Conservation (phyloP, 257 asterid genomes). For the Euphrasia confusa region DNA sequence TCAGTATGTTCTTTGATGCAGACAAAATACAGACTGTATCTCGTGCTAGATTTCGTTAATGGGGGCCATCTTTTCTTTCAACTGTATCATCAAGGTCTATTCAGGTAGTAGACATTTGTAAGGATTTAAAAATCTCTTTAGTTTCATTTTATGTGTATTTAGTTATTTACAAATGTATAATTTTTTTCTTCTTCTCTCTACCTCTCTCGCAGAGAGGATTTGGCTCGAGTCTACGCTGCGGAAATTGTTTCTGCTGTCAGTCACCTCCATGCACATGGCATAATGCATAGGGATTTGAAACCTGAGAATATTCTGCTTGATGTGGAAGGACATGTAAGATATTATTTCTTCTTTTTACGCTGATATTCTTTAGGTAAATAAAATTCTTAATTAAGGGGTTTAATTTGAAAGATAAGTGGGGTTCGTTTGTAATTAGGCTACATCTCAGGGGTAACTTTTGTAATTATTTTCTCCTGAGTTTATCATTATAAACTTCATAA, state of each 20-base stretch:
- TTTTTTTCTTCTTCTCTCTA: background rate
- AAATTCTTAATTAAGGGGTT: too few relatives aligned
- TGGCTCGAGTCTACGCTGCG: constrained; percentile 67
- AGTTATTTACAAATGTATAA: background rate
- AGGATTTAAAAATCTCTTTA: background rate
- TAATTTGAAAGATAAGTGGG: background rate
- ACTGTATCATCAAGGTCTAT: constrained; percentile 70
- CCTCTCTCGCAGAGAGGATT: constrained; percentile 51
- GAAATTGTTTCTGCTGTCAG: constrained; percentile 74
- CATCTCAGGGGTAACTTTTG: background rate
- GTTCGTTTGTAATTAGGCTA: background rate
- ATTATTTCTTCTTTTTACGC: background rate
- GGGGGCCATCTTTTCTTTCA: constrained; percentile 92
- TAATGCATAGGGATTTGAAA: constrained; percentile 84
- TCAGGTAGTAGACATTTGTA: constrained; percentile 39
- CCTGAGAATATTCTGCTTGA: constrained; percentile 83
- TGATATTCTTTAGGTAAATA: too few relatives aligned
- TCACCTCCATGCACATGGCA: constrained; percentile 64
- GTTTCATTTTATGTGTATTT: constrained; percentile 4
- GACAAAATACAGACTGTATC: constrained; percentile 76
- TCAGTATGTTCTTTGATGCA: constrained; percentile 27
- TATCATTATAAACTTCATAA: too few relatives aligned
- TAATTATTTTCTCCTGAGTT: too few relatives aligned
- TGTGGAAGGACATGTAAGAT: constrained; percentile 71
- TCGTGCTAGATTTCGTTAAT: constrained; percentile 74